A percentile compares a stretch with the other conserved stretches of the same genome.
Conservation (phyloP, 345 rosid genomes). For the Gynandropsis gynandra region DNA sequence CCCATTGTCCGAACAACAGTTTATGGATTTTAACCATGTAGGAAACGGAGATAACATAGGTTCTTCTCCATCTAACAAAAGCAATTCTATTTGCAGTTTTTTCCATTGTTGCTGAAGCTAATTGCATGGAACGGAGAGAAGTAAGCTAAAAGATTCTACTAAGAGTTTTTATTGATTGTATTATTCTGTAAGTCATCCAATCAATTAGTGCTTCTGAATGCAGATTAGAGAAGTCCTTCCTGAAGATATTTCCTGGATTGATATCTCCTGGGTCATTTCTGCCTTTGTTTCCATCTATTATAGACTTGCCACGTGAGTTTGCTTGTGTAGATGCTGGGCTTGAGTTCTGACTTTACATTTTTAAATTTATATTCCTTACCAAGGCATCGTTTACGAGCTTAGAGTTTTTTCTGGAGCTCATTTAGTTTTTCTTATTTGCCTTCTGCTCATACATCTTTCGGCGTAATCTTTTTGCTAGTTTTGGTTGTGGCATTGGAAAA, state of each 20-base stretch:
- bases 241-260: constrained; percentile 64
- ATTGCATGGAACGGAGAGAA: constrained; percentile 93
- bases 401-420: neutral
- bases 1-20: neutral
- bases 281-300: constrained; percentile 74
- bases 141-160: constrained; percentile 35
- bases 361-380: neutral
- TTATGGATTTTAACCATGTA: constrained; percentile 4
- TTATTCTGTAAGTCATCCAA: neutral
- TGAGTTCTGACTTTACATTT: neutral
- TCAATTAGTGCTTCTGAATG: constrained; percentile 14
- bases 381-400: constrained; percentile 15
- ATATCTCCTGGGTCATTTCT: constrained; percentile 90
- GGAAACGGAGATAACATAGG: constrained; percentile 1
- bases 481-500: constrained; percentile 85
- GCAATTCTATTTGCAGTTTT: constrained; percentile 52
- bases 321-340: constrained; percentile 1
- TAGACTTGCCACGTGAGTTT: constrained; percentile 84
- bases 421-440: constrained; percentile 4
- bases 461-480: constrained; percentile 35
- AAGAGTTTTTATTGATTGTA: neutral
- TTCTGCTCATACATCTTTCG: constrained; percentile 8
- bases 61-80: constrained; percentile 15
- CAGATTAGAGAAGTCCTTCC: constrained; percentile 75
- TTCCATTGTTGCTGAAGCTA: constrained; percentile 86